phyloP scores from a whole-genome alignment of 2,329 filamentous ascomycete genomes.

The Venturia carpophila region DNA sequence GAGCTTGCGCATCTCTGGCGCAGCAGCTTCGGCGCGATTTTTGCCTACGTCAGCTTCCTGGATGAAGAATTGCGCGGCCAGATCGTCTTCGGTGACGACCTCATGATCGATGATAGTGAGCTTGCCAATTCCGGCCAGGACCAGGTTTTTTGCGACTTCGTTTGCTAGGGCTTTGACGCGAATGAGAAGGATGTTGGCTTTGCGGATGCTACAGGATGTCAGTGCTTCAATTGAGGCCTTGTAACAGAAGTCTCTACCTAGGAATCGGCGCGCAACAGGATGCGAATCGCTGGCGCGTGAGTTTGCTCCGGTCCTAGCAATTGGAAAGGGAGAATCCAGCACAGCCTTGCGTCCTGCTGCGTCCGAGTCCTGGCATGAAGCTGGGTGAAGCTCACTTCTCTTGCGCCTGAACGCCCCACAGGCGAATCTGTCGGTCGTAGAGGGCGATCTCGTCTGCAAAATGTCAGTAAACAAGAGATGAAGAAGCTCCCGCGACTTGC shows the following conservation, averaged over 20 bases:
- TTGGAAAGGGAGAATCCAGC: constrained; percentile 2
- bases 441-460: constrained; percentile 81
- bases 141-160: constrained; percentile 95
- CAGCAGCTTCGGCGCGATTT: constrained; percentile 77
- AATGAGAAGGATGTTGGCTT: constrained; percentile 81
- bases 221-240: not conserved
- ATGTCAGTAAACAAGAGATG: not conserved
- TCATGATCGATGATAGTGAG: constrained; percentile 81
- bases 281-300: not conserved
- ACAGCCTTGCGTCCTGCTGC: constrained; percentile 9
- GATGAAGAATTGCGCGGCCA: constrained; percentile 65
- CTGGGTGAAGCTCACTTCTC: constrained; percentile 47
- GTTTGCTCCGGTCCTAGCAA: not conserved
- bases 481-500: constrained; percentile 21
- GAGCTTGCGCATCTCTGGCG: constrained; percentile 68
- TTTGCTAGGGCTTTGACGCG: constrained; percentile 81
- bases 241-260: not conserved
- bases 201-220: constrained; percentile 58
- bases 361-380: constrained; percentile 3
- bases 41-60: constrained; percentile 63
- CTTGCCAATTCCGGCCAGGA: constrained; percentile 84
- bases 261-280: constrained; percentile 11
- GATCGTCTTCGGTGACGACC: constrained; percentile 65
- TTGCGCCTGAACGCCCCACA: constrained; percentile 95
- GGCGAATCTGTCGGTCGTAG: constrained; percentile 92